Conservation (phyloP, 768 basidiomycete species). For the Trametes cubensis region DNA sequence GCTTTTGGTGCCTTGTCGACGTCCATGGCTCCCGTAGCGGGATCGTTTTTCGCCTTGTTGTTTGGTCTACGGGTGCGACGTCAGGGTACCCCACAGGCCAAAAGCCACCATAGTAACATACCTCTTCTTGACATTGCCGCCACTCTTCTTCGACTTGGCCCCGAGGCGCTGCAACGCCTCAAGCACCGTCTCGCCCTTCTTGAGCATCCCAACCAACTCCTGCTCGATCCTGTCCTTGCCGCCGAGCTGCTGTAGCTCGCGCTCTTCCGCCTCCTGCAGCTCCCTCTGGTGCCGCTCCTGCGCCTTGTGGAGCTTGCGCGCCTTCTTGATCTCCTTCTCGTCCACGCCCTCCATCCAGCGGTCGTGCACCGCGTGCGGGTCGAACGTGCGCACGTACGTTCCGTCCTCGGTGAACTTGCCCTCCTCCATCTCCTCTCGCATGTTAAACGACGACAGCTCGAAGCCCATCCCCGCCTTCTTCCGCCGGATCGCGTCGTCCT, state of each 20-base stretch:
- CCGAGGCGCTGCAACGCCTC: conserved; percentile 90
- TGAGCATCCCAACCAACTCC: conserved; percentile 72
- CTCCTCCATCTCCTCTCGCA: conserved; percentile 98
- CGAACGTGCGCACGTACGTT: conserved; percentile 79
- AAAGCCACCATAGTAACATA: conserved; percentile 9
- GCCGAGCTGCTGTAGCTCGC: conserved; percentile 68
- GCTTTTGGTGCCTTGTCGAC: conserved; percentile 46
- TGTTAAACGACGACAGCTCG: conserved; percentile 95
- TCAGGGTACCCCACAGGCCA: background rate
- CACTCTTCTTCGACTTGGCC: conserved; percentile 56
- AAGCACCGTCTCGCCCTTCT: conserved; percentile 88
- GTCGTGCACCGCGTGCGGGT: conserved; percentile 91
- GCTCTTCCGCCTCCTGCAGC: conserved; percentile 71
- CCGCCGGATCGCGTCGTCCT: conserved; percentile 75
- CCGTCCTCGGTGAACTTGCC: conserved; percentile 97
- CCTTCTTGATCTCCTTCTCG: conserved; percentile 83
- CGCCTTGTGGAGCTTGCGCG: conserved; percentile 72
- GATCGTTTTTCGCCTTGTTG: conserved; percentile 36
- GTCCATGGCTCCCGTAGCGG: conserved; percentile 44
- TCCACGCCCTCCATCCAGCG: conserved; percentile 93
- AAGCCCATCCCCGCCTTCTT: conserved; percentile 91
- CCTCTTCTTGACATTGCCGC: conserved; percentile 24
- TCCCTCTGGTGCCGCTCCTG: conserved; percentile 74
- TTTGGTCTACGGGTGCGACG: conserved; percentile 30
- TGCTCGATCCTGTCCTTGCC: conserved; percentile 64